Evolutionary conservation across 176 grass and related monocot species (phyloP).

Genomic region (Eragrostis nindensis): DNA sequence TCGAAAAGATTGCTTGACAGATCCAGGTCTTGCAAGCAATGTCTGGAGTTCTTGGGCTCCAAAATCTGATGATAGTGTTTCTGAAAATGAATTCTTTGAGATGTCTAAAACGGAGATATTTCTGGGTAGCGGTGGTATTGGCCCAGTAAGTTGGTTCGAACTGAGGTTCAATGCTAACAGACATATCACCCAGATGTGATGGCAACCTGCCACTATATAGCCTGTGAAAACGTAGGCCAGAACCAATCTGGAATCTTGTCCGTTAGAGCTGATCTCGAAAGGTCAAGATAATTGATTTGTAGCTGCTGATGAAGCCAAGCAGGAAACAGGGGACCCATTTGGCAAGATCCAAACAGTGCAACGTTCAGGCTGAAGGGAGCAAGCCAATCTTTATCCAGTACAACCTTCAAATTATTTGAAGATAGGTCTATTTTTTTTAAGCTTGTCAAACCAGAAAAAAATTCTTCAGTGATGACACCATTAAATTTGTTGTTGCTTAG

Average conservation of each 20-base stretch:
- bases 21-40: neutral
- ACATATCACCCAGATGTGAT: neutral
- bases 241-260: constrained; percentile 37
- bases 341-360: rapidly evolving
- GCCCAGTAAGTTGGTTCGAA: neutral
- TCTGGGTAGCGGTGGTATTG: neutral
- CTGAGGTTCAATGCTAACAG: neutral
- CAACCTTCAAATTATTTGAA: neutral
- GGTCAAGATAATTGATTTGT: neutral
- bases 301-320: constrained; percentile 1
- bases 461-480: neutral
- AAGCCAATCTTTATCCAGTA: neutral
- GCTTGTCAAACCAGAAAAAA: neutral
- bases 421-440: rapidly evolving
- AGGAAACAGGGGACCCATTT: constrained; percentile 22
- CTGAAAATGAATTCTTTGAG: constrained; percentile 10
- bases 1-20: neutral
- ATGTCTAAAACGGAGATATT: constrained; percentile 9
- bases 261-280: neutral
- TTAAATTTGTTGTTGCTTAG: neutral
- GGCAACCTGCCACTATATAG: neutral
- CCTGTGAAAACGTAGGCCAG: neutral
- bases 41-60: neutral
- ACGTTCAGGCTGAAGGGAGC: neutral
- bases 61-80: neutral